Base-by-base conservation (phyloP, 768 basidiomycete species). In the Cystobasidium onofrii region DNA sequence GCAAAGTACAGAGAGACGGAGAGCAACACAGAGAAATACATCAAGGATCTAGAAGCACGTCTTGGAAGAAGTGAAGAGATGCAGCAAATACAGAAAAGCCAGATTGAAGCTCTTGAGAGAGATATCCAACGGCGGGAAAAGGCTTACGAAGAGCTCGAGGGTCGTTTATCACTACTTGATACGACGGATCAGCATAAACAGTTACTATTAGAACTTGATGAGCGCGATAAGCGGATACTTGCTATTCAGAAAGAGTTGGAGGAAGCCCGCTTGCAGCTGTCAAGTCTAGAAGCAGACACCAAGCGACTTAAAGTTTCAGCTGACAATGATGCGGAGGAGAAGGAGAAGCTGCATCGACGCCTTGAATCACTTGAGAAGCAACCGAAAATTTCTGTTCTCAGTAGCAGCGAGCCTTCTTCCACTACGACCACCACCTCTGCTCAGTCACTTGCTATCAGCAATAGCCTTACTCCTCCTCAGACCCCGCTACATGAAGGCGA, bases 31-130 rank as follows among this genome's bases (percentile, higher is more conserved):
- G 79, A 85, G 29, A 86, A 88, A 76, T 95, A 97, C 81, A 91
- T 96, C 73, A 83, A 86, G 12, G 92, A 94, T 62, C 85, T 98
- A 33, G 95, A 98, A 81, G 84, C 85, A 55, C 89, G 92, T 29
- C 84, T 96, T 7, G 83, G 87, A 20, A 78, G 78, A 57, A 75
- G 80, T 0, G 80, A 82, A 64, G 71, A 77, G 4, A 50, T 73
- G 1, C 54, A 91, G 9, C 82, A 89, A 4, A 81, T 81, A 12
- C 84, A 96, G 6, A 87, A 88, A 55, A 86, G 84, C 60, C 87
- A 85, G 29, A 86, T 97, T 27, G 90, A 90, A 77, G 83, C 81
- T 13, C 84, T 95, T 43, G 95, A 97, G 81, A 82, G 80, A 55
- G 91, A 94, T 64, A 85, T 88, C 61, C 88, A 89, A 72, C 83